Conservation (phyloP, 1,284 basidiomycete species). For the Ganoderma sinense region DNA sequence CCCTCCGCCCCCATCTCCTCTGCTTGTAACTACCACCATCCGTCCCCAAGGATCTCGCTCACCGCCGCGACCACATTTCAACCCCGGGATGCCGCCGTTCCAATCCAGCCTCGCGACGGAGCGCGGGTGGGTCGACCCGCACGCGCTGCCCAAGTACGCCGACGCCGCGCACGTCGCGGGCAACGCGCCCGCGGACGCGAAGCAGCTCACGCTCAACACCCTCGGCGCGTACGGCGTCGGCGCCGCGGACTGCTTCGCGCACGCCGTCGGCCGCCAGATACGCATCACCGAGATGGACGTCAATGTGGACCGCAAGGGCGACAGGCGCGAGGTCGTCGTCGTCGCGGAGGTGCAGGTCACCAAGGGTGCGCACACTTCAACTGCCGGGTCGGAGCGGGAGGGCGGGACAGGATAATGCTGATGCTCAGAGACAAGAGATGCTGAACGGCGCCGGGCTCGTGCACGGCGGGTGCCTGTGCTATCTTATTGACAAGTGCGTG, state of each 20-base stretch:
- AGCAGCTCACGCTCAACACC: conserved; percentile 70
- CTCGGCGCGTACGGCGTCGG: conserved; percentile 73
- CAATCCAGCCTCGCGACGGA: conserved; percentile 32
- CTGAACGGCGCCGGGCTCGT: conserved; percentile 77
- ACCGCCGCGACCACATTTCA: not conserved
- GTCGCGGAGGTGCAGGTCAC: conserved; percentile 66
- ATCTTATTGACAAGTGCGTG: conserved; percentile 73
- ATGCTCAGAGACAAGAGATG: conserved; percentile 56
- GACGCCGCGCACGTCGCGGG: conserved; percentile 64
- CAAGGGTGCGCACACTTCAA: conserved; percentile 51
- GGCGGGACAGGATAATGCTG: conserved; percentile 6
- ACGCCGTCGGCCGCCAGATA: conserved; percentile 63
- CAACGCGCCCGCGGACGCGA: conserved; percentile 64
- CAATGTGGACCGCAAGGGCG: conserved; percentile 51
- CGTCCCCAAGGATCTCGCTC: not conserved
- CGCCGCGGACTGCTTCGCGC: conserved; percentile 62
- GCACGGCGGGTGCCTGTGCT: conserved; percentile 75
- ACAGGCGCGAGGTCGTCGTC: conserved; percentile 62
- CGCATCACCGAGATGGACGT: conserved; percentile 67
- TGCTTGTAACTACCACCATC: not conserved
- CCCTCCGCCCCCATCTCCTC: not conserved
- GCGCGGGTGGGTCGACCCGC: conserved; percentile 69
- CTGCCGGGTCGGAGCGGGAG: not conserved
- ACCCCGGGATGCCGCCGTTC: conserved; percentile 25
- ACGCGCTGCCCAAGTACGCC: conserved; percentile 56